phyloP scores from a whole-genome alignment of 257 asterid species.

The Gardenia jasminoides region DNA sequence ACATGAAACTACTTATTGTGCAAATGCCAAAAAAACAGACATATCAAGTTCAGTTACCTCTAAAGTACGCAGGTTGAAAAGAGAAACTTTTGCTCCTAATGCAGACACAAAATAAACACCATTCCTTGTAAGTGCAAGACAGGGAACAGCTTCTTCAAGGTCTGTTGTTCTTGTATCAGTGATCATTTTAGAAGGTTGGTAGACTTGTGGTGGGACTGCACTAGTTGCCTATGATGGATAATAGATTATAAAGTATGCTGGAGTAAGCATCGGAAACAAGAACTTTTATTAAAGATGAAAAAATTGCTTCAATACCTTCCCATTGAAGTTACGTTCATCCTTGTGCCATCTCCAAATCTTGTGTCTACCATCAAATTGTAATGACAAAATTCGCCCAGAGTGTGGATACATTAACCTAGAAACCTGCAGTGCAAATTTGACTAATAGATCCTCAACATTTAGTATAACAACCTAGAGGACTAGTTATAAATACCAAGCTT shows the following conservation, averaged over 20 bases:
- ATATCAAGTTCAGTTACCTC: constrained; percentile 39
- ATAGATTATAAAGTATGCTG: neutral
- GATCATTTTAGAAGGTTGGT: constrained; percentile 73
- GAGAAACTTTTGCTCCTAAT: constrained; percentile 66
- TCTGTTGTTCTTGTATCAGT: constrained; percentile 54
- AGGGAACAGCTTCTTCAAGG: constrained; percentile 59
- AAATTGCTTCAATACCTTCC: constrained; percentile 38
- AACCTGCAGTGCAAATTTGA: constrained; percentile 38
- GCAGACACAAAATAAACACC: constrained; percentile 63
- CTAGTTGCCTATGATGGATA: constrained; percentile 46
- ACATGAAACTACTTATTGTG: neutral
- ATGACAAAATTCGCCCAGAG: constrained; percentile 63
- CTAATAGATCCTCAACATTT: neutral
- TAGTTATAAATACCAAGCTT: neutral
- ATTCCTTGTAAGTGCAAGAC: constrained; percentile 66
- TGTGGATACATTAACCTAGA: constrained; percentile 54
- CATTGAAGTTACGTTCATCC: constrained; percentile 40
- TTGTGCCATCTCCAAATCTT: constrained; percentile 71
- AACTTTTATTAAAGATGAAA: neutral
- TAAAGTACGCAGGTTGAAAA: constrained; percentile 57
- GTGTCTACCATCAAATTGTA: constrained; percentile 58
- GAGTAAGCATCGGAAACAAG: constrained; percentile 8
- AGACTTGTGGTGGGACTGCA: constrained; percentile 44
- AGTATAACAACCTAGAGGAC: neutral
- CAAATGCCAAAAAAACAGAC: neutral